Evolutionary conservation across 768 basidiomycete genomes (phyloP).

Genomic region (Gymnopilus dilepis): DNA sequence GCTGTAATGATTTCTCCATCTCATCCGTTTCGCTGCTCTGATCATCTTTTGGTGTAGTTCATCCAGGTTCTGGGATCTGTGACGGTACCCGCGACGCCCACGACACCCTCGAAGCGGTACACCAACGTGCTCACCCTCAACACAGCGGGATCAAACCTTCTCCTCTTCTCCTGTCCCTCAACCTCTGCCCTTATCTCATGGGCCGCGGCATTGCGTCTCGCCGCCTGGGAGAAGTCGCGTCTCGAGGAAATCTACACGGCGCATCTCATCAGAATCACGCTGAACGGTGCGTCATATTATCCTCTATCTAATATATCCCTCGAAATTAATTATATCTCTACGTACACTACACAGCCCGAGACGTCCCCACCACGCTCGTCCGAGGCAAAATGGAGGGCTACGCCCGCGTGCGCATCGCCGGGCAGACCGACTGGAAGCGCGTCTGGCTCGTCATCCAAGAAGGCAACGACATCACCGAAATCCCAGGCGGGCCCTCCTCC

Average conservation of each 20-base stretch:
- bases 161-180: slow-evolving; percentile 86
- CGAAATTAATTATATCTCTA: slow-evolving; percentile 2
- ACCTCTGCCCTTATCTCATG: slow-evolving; percentile 78
- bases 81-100: slow-evolving; percentile 60
- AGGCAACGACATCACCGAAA: slow-evolving; percentile 40
- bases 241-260: slow-evolving; percentile 98
- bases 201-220: slow-evolving; percentile 89
- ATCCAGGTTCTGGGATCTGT: slow-evolving; percentile 80
- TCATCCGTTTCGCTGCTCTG: background rate
- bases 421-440: slow-evolving; percentile 96
- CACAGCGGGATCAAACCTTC: slow-evolving; percentile 89
- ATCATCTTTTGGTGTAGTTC: slow-evolving; percentile 51
- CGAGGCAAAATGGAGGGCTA: slow-evolving; percentile 88
- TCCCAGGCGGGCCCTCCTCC: slow-evolving; percentile 27
- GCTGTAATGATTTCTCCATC: slow-evolving; percentile 53
- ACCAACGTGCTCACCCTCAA: slow-evolving; percentile 89
- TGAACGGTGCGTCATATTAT: slow-evolving; percentile 44
- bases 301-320: slow-evolving; percentile 6
- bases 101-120: slow-evolving; percentile 59
- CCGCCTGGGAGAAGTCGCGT: slow-evolving; percentile 93
- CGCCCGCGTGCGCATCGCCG: slow-evolving; percentile 89
- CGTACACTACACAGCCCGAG: slow-evolving; percentile 42
- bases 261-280: slow-evolving; percentile 84
- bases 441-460: slow-evolving; percentile 82
- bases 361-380: slow-evolving; percentile 65